Percentiles rank a stretch among this genome's conserved stretches.
These are phyloP conservation scores for Medicago truncatula DNA, from an alignment of 306 rosid species.

Conservation along the genomic window DNA sequence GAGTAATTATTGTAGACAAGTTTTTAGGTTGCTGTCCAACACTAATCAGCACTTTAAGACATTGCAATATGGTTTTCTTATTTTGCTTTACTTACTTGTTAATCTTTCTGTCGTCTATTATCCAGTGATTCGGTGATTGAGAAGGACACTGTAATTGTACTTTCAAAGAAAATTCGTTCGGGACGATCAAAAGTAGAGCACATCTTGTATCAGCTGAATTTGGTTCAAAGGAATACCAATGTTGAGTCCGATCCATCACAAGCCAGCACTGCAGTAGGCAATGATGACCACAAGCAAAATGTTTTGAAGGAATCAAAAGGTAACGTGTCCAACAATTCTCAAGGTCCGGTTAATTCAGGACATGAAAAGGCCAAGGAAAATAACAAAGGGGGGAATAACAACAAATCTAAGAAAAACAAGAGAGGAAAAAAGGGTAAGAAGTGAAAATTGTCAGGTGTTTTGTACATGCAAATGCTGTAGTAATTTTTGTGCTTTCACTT, in stretches of 20 bases:
- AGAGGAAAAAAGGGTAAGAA: constrained; percentile 35
- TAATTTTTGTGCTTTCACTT: background rate
- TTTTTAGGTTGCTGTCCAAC: no score
- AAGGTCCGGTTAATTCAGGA: constrained; percentile 13
- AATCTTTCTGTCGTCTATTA: background rate
- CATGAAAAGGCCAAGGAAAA: constrained; percentile 23
- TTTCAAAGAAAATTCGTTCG: background rate
- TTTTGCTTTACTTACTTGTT: background rate
- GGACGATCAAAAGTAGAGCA: constrained; percentile 1
- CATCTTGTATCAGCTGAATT: background rate
- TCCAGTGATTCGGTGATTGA: constrained; percentile 2
- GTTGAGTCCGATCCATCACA: constrained; percentile 30
- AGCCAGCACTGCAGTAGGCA: constrained; percentile 1
- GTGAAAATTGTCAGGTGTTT: constrained; percentile 9
- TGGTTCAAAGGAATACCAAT: background rate
- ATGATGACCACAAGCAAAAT: background rate
- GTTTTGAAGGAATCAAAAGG: constrained; percentile 19
- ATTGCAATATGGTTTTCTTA: background rate
- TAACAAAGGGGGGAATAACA: constrained; percentile 33
- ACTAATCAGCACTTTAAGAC: background rate
- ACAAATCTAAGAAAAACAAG: constrained; percentile 25
- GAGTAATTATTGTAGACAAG: background rate
- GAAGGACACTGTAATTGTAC: constrained; percentile 28
- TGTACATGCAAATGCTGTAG: background rate
- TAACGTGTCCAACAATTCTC: constrained; percentile 1